Base-by-base conservation (phyloP, 768 basidiomycete species). In the Collybia mongolica region DNA sequence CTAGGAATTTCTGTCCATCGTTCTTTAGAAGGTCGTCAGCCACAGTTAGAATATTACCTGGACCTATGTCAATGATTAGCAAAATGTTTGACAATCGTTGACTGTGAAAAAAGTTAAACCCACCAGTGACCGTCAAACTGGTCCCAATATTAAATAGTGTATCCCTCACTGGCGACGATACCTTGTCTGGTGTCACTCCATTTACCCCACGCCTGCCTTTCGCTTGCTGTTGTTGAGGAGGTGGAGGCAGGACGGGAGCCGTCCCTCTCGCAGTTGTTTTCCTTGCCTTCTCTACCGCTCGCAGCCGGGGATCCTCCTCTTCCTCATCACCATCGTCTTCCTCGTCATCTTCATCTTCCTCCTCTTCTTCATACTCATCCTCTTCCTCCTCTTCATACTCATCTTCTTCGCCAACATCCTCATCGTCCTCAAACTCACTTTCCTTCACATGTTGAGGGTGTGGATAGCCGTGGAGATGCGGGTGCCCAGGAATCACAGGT, bases 1-100 rank as follows among this genome's bases (percentile, higher is more conserved):
- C 97, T 60, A 99, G 73, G 74, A 99, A 99, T 74, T 97, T 98
- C 62, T 94, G 92, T 2, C 96, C 96, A 62, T 99, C 95, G 61
- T 98, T 98, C 77, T 97, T 97, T 60, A 99, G 79, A 39, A 99
- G 81, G 72, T 99, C 97, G 64, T 99, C 97, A 40, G 97, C 97
- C 46, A 99, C 96, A 18, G 97, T 99, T 39, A 99, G 79, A 65
- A 99, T 98, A 61, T 94, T 95, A 61, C 92, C 94, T 67, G 86
- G 86, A 48, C 86, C 88, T 88, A 57, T 48, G 32, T 32, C 11
- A 32, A 2, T 14, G 11, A 3, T 32, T 32, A 32, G 7, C 11
- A 61, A 54, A 57, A 56, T 50, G 53, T 53, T 61, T 42, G 15
- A 39, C 38, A 43, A 56, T 50, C 38, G 49, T 51, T 47, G 44